These are phyloP conservation scores for Paraleonurus japonicus DNA, from an alignment of 257 asterid genomes.

Conservation along the genomic window DNA sequence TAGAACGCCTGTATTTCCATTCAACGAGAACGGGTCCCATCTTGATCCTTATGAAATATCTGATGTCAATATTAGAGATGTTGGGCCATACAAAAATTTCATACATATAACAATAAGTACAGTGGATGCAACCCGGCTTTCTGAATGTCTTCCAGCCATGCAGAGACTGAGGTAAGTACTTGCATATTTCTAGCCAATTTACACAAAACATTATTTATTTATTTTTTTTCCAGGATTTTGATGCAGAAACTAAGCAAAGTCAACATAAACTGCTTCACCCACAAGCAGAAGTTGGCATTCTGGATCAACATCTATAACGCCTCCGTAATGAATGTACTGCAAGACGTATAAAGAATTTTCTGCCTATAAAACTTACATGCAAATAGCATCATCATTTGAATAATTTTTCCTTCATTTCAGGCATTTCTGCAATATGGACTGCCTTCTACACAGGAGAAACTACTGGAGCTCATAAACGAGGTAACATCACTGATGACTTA, in stretches of 20 bases:
- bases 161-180: slow-evolving; percentile 59
- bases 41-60: slow-evolving; percentile 73
- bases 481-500: slow-evolving; percentile 33
- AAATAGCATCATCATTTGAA: not conserved
- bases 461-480: slow-evolving; percentile 60
- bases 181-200: slow-evolving; percentile 10
- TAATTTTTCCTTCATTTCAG: slow-evolving; percentile 38
- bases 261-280: slow-evolving; percentile 55
- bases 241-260: slow-evolving; percentile 67
- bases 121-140: slow-evolving; percentile 48
- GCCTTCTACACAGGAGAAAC: slow-evolving; percentile 76
- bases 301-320: slow-evolving; percentile 89
- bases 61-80: slow-evolving; percentile 55
- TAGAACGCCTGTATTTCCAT: slow-evolving; percentile 48
- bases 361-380: not conserved
- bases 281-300: slow-evolving; percentile 93
- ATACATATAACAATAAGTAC: slow-evolving; percentile 63
- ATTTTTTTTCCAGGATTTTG: slow-evolving; percentile 48
- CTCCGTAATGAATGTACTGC: slow-evolving; percentile 81
- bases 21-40: slow-evolving; percentile 38
- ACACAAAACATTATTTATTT: not conserved
- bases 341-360: slow-evolving; percentile 26
- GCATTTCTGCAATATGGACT: slow-evolving; percentile 80
- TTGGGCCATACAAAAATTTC: slow-evolving; percentile 80
- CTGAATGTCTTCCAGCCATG: slow-evolving; percentile 71